Percentiles rank a stretch among this genome's conserved stretches.
These are phyloP conservation scores for Trifolium dubium DNA, from an alignment of 306 rosid species.

Conservation along the genomic window DNA sequence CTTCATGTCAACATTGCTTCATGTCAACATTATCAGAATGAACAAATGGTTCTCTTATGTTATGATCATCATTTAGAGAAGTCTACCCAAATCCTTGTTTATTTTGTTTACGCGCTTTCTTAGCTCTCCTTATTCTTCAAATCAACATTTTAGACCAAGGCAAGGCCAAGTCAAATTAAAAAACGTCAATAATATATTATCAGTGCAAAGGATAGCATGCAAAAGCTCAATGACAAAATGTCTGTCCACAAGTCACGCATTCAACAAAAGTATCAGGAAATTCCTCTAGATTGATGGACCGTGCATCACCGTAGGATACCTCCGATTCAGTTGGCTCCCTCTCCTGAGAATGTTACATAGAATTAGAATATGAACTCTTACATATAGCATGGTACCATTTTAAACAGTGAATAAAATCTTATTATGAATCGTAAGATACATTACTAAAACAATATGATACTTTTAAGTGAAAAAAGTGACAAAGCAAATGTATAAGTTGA, in stretches of 20 bases:
- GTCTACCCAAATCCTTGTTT: constrained; percentile 25
- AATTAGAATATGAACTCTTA: constrained; percentile 20
- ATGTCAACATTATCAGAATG: constrained; percentile 41
- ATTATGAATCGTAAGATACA: not conserved
- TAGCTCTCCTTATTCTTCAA: constrained; percentile 49
- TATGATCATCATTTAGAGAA: constrained; percentile 32
- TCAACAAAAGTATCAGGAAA: constrained; percentile 80
- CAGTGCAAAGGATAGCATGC: constrained; percentile 44
- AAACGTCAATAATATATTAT: constrained; percentile 42
- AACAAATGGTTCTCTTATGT: constrained; percentile 21
- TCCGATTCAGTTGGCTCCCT: constrained; percentile 58
- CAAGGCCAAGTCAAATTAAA: constrained; percentile 43
- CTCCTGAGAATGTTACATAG: constrained; percentile 50
- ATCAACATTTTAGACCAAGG: constrained; percentile 48
- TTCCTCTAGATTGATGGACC: constrained; percentile 63
- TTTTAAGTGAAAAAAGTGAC: not conserved
- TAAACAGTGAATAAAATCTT: not conserved
- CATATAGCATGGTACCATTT: not conserved
- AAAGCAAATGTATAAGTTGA: not conserved
- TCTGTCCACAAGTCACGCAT: constrained; percentile 86
- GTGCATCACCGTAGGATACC: constrained; percentile 43
- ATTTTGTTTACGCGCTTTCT: constrained; percentile 29
- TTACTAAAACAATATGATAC: not conserved
- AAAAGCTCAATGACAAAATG: constrained; percentile 75
- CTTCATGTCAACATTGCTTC: constrained; percentile 44